phyloP scores from a whole-genome alignment of 1,284 basidiomycete genomes.

The Trichosporon faecale region DNA sequence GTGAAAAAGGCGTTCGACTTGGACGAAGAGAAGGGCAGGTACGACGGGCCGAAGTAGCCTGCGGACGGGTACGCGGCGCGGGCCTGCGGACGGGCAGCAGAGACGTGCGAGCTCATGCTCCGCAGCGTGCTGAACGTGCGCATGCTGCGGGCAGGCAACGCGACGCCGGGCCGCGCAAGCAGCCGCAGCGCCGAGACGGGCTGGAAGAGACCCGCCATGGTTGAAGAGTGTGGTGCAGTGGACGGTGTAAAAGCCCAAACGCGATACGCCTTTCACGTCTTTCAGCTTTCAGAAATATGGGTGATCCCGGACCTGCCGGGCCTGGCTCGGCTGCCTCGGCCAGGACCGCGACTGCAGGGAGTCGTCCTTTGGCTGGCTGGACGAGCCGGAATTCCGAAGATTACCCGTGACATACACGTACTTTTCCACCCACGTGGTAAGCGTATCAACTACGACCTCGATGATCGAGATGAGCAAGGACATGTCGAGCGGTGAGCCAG shows the following conservation, averaged over 20 bases:
- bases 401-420: neutral
- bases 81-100: neutral
- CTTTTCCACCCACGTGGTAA: neutral
- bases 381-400: neutral
- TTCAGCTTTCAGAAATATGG: constrained; percentile 4
- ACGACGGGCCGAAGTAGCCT: constrained; percentile 20
- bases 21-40: constrained; percentile 17
- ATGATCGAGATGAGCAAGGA: constrained; percentile 2
- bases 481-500: neutral
- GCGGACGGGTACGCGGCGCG: neutral
- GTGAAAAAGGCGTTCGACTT: constrained; percentile 23
- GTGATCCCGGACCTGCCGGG: constrained; percentile 5
- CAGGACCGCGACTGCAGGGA: neutral
- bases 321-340: neutral
- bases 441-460: neutral
- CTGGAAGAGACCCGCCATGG: constrained; percentile 18
- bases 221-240: neutral
- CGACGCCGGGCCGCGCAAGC: constrained; percentile 6
- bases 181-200: constrained; percentile 18
- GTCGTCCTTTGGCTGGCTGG: neutral
- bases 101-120: constrained; percentile 3
- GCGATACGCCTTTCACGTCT: neutral
- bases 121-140: constrained; percentile 3
- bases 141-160: neutral
- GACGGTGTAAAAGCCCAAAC: neutral